Evolutionary conservation across 2,329 filamentous ascomycete genomes (phyloP), one percentile per base, ranked within the genome.

Genomic region (Rhinocladiella mackenziei): DNA sequence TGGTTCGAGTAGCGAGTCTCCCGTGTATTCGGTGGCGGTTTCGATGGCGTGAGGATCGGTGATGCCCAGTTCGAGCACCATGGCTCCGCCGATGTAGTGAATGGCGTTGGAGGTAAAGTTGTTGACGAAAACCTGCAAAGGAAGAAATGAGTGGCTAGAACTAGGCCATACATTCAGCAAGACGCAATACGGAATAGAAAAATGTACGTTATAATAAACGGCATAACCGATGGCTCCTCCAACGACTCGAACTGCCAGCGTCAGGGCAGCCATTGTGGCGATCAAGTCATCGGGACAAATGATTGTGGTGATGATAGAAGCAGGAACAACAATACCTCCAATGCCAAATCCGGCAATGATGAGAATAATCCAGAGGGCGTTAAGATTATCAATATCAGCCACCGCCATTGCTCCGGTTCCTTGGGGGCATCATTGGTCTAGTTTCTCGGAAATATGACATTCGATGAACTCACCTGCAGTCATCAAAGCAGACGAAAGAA

Each of bases 271-370:
- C 32, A 84, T 73, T 2, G 82, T 85, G 5, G 80, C 82, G 51
- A 86, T 85, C 4, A 85, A 70, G 42, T 85, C 67, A 65, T 82
- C 78, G 0, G 82, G 81, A 49, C 80, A 84, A 53, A 84, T 79
- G 55, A 85, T 84, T 6, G 79, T 81, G 5, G 78, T 78, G 45
- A 85, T 81, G 54, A 84, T 81, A 1, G 77, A 80, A 1, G 78
- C 76, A 0, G 81, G 82, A 3, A 86, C 77, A 11, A 84, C 76
- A 38, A 85, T 81, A 1, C 78, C 81, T 4, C 81, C 82, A 3
- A 84, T 78, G 5, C 82, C 82, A 2, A 84, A 61, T 3, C 78
- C 76, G 2, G 80, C 78, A 3, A 84, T 58, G 10, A 77, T 65
- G n/a, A 84, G 67, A 18, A 83, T 63, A 10, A 69, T 73, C 65